Conservation (phyloP, 2,329 filamentous ascomycete genomes). For the Ophiostoma ulmi region DNA sequence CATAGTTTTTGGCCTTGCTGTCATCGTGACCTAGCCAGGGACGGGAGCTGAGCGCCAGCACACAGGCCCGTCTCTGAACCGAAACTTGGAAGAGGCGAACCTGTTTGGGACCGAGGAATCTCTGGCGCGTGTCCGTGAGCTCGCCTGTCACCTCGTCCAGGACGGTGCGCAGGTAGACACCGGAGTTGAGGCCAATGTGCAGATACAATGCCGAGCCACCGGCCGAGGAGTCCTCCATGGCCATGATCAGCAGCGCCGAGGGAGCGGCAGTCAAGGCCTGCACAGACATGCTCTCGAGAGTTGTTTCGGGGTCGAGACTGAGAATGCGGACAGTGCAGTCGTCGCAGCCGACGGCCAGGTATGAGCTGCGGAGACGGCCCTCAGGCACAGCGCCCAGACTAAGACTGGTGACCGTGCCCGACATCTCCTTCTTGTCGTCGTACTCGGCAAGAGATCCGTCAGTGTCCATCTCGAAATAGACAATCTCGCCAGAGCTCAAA, state of each 20-base stretch:
- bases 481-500: constrained; percentile 90
- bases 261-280: constrained; percentile 89
- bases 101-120: constrained; percentile 86
- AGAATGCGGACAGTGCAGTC: constrained; percentile 93
- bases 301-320: constrained; percentile 83
- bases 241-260: constrained; percentile 82
- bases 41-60: constrained; percentile 83
- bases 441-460: constrained; percentile 91
- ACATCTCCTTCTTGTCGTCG: constrained; percentile 91
- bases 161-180: constrained; percentile 91
- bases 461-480: constrained; percentile 95
- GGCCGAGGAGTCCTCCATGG: constrained; percentile 90
- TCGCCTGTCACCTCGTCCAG: constrained; percentile 94
- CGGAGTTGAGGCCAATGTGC: constrained; percentile 92
- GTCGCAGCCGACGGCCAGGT: constrained; percentile 92
- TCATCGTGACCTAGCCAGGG: constrained; percentile 97
- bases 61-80: constrained; percentile 75
- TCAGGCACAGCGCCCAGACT: constrained; percentile 89
- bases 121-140: constrained; percentile 86
- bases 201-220: constrained; percentile 86
- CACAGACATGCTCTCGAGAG: constrained; percentile 87
- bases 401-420: constrained; percentile 89
- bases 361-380: constrained; percentile 81
- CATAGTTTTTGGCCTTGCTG: constrained; percentile 77
- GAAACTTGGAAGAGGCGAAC: constrained; percentile 89